Base-by-base conservation (phyloP, 306 rosid genomes). In the Cyamopsis tetragonoloba region DNA sequence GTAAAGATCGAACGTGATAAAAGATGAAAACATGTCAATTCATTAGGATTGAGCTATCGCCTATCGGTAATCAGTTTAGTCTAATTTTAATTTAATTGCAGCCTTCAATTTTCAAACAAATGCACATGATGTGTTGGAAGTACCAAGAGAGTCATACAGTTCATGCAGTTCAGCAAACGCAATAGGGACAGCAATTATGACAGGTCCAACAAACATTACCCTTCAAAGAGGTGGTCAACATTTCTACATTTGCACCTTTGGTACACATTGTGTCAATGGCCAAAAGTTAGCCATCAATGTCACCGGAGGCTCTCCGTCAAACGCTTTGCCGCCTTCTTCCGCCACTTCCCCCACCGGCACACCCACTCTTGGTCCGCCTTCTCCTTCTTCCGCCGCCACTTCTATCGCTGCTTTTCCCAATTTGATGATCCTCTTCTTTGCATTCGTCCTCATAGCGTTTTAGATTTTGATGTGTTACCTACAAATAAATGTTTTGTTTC, bases 231-330 rank as follows among this genome's bases (percentile, higher is more conserved):
- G 26, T 2, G 82, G 82, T 6, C 5, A 5, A 11, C 64, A 71
- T 50, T 77, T 46, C 32, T 77, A 26, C 69, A 57, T 77, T 26
- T 77, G 82, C 53, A 9, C 27, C 34, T 0, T 71, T 8, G 58
- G 59, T 50, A 12, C 6, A 0, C 82, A 77, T 58, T 77, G 82
- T 26, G 2, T 0, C 0, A 0, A 0, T 0, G 82, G 82, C 0
- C 77, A 71, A 27, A 71, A 31, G 50, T 20, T 77, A 30, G 32
- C 77, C 34, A 19, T 77, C 53, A 20, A 17, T 15, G 77, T 63
- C 55, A 17, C 72, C 0, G 26, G 2, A 0, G 26, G 2, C 63
- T 39, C 65, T n/a, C 14, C 72, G 0, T 6, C 30, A n/a, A n/a
- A n/a, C 0, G 24, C 57, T 23, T 2, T 9, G 4, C 60, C 67